Evolutionary conservation across 192 early-diverging fungal genomes (phyloP).

Genomic region (Rhizophagus sp.): DNA sequence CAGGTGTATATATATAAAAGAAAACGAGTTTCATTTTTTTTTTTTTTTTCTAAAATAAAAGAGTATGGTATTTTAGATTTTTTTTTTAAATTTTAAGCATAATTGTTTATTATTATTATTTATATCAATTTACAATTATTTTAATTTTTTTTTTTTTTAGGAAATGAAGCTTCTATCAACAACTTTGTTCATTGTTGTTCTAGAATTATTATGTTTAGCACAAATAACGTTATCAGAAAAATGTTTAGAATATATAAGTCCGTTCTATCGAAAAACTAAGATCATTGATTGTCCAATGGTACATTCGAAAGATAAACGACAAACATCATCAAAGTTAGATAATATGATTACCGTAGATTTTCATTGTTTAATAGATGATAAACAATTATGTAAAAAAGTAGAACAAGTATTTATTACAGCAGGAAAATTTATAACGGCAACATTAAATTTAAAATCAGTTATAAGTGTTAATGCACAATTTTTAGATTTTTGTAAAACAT

Average conservation of each 20-base stretch:
- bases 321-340: not conserved
- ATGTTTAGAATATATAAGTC: not conserved
- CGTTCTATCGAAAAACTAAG: not conserved
- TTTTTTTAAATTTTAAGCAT: no score
- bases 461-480: slow-evolving; percentile 41
- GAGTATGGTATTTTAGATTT: no score
- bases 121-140: no score
- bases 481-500: slow-evolving; percentile 36
- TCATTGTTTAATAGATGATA: slow-evolving; percentile 1
- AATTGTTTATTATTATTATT: no score
- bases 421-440: slow-evolving; percentile 33
- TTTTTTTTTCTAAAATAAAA: no score
- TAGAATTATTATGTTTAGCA: not conserved
- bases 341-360: slow-evolving; percentile 16
- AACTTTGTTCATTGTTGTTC: not conserved
- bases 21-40: no score
- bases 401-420: slow-evolving; percentile 34
- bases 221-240: not conserved
- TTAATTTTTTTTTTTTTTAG: no score
- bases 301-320: not conserved
- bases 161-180: no score
- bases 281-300: not conserved
- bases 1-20: no score
- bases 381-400: slow-evolving; percentile 32
- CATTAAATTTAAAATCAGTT: slow-evolving; percentile 32